Conservation (phyloP, 192 early-diverging fungal genomes). For the Coemansia sp. region DNA sequence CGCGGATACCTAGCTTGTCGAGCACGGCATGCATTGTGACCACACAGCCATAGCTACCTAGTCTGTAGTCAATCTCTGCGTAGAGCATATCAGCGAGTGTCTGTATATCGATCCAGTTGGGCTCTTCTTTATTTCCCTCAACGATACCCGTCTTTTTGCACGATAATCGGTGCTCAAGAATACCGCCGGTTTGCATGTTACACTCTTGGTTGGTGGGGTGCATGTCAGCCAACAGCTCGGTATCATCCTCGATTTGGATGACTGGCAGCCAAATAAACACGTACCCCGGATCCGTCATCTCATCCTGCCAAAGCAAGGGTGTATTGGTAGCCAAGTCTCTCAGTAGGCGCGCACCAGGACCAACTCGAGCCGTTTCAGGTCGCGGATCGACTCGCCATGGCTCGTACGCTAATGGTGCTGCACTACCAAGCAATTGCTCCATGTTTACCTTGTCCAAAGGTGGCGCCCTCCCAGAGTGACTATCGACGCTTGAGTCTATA, state of each 20-base stretch:
- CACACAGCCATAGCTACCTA: slow-evolving; percentile 7
- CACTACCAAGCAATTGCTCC: not conserved
- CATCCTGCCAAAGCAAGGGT: slow-evolving; percentile 2
- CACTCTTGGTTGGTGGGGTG: not conserved
- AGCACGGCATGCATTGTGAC: slow-evolving; percentile 1
- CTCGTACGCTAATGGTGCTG: slow-evolving; percentile 2
- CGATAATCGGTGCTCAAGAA: not conserved
- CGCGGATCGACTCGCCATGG: slow-evolving; percentile 9
- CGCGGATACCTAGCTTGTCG: not conserved
- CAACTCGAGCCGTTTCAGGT: not conserved
- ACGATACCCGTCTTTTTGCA: not conserved
- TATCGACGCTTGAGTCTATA: not conserved
- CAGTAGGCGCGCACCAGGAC: not conserved
- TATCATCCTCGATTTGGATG: not conserved
- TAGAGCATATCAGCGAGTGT: slow-evolving; percentile 4
- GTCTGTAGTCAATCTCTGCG: not conserved
- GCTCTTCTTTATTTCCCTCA: not conserved
- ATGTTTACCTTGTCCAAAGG: not conserved
- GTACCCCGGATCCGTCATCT: slow-evolving; percentile 5
- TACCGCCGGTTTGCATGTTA: not conserved
- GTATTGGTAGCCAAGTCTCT: not conserved
- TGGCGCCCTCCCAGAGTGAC: not conserved
- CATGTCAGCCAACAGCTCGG: not conserved
- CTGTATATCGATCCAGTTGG: not conserved
- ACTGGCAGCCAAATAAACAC: slow-evolving; percentile 6